A percentile compares a stretch with the other conserved stretches of the same genome.
These are phyloP conservation scores for Backusella luteola DNA, from an alignment of 192 early-diverging fungal genomes.

Conservation along the genomic window DNA sequence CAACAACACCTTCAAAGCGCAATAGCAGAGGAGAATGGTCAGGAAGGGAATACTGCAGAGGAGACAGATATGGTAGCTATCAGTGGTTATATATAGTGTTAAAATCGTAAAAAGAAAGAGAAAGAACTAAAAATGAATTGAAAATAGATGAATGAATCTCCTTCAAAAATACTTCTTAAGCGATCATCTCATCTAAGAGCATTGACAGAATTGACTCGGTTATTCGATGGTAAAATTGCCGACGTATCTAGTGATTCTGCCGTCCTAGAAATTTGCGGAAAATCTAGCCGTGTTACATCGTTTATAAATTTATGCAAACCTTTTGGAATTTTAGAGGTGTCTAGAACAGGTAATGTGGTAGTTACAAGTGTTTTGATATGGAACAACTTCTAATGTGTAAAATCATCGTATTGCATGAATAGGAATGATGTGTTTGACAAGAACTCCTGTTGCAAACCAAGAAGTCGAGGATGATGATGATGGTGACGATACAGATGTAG, in stretches of 20 bases:
- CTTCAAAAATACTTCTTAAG: conserved; percentile 48
- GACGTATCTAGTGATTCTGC: conserved; percentile 84
- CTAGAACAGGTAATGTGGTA: conserved; percentile 69
- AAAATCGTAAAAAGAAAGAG: not conserved
- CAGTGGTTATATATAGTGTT: not conserved
- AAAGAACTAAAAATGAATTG: not conserved
- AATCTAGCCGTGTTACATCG: conserved; percentile 82
- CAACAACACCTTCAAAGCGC: conserved; percentile 48
- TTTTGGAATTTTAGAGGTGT: conserved; percentile 93
- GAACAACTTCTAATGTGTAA: not conserved
- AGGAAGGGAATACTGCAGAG: conserved; percentile 11
- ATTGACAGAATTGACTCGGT: conserved; percentile 74
- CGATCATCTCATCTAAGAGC: conserved; percentile 68
- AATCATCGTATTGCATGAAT: not conserved
- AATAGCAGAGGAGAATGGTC: conserved; percentile 13
- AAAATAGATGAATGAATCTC: not conserved
- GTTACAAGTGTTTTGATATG: not conserved
- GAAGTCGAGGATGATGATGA: conserved; percentile 61
- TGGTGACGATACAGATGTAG: conserved; percentile 57
- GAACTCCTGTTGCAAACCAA: conserved; percentile 76
- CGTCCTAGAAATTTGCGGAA: conserved; percentile 86
- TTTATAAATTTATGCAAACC: conserved; percentile 95
- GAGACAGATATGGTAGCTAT: conserved; percentile 9
- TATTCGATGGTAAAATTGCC: conserved; percentile 86
- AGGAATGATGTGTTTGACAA: conserved; percentile 94